Evolutionary conservation across 306 rosid genomes (phyloP).

Genomic region (Cicer cuneatum): DNA sequence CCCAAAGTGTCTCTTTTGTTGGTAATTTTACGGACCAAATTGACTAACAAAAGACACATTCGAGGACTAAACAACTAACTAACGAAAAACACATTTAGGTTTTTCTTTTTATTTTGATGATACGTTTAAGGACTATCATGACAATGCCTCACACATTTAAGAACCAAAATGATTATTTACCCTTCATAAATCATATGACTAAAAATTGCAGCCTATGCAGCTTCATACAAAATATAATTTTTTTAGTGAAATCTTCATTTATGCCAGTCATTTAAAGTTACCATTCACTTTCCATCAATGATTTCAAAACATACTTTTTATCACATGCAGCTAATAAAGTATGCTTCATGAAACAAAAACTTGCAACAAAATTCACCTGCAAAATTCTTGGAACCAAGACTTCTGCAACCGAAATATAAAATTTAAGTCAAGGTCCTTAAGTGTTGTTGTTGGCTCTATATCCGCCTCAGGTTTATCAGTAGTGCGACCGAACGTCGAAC

Average conservation of each 20-base stretch:
- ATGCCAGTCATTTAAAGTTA: not conserved
- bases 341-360: conserved; percentile 14
- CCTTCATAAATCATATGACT: not conserved
- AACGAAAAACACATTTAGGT: too few species aligned
- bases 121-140: too few species aligned
- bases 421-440: conserved; percentile 91
- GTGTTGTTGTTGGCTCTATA: conserved; percentile 84
- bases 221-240: conserved; percentile 5
- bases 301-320: conserved; percentile 11
- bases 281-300: not conserved
- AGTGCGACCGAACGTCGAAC: conserved; percentile 87
- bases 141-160: too few species aligned
- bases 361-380: conserved; percentile 56
- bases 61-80: too few species aligned
- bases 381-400: conserved; percentile 83
- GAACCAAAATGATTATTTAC: too few species aligned
- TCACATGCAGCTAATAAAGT: not conserved
- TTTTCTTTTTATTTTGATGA: too few species aligned
- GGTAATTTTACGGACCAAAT: too few species aligned
- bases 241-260: conserved; percentile 1
- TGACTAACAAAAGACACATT: too few species aligned
- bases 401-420: conserved; percentile 82
- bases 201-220: not conserved
- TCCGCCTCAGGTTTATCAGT: conserved; percentile 81
- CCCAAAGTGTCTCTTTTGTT: too few species aligned